Evolutionary conservation across 805 yeast genomes (phyloP).

Genomic region (Candida chilensis): DNA sequence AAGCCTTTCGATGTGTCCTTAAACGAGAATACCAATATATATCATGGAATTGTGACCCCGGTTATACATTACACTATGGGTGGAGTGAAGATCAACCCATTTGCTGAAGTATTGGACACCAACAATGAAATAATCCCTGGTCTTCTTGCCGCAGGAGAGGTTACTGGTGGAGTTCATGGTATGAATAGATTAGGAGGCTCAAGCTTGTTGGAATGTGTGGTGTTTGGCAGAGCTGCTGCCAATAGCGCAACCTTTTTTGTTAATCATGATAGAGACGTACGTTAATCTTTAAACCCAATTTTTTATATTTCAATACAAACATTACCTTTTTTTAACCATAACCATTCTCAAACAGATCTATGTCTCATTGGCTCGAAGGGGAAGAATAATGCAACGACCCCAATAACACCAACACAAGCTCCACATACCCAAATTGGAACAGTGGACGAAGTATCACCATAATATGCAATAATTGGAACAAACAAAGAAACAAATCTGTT

Average conservation of each 20-base stretch:
- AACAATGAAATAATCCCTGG: conserved; percentile 23
- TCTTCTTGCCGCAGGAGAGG: conserved; percentile 57
- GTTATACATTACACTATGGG: conserved; percentile 65
- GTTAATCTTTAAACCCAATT: too few relatives aligned
- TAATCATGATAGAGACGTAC: too few relatives aligned
- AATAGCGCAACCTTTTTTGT: conserved; percentile 21
- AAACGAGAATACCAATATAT: conserved; percentile 18
- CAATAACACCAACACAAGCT: conserved; percentile 23
- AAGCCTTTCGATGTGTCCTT: conserved; percentile 10
- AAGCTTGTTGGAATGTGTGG: conserved; percentile 50
- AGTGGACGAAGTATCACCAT: conserved; percentile 34
- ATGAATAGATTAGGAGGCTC: conserved; percentile 53
- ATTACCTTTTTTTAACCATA: too few relatives aligned
- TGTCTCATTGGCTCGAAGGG: conserved; percentile 17
- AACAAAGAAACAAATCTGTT: conserved; percentile 45
- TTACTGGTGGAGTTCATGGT: conserved; percentile 65
- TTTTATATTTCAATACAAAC: too few relatives aligned
- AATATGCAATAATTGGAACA: conserved; percentile 50
- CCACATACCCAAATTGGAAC: conserved; percentile 48
- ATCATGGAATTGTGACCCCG: conserved; percentile 47
- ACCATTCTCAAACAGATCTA: too few relatives aligned
- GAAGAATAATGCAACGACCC: conserved; percentile 16
- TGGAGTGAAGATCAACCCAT: conserved; percentile 47
- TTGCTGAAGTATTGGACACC: conserved; percentile 26
- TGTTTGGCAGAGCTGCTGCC: conserved; percentile 48